Conservation (phyloP, 805 yeast genomes). For the Candida ovalis region DNA sequence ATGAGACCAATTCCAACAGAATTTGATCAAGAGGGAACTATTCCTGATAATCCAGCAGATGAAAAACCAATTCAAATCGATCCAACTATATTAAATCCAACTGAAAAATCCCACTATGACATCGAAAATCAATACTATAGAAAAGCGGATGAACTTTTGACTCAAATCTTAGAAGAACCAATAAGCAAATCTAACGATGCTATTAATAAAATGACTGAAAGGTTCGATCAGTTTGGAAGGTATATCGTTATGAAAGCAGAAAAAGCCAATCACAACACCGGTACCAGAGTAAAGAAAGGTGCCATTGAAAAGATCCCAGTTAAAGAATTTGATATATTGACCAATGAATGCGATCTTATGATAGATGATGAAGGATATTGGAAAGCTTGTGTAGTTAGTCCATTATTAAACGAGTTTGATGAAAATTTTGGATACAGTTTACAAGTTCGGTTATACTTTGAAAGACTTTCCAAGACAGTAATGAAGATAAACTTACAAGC, state of each 20-base stretch:
- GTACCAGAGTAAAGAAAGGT: neutral
- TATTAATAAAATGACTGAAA: slow-evolving; percentile 21
- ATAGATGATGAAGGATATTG: neutral
- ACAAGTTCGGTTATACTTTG: slow-evolving; percentile 21
- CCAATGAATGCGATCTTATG: neutral
- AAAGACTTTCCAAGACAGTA: slow-evolving; percentile 22
- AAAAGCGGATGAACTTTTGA: slow-evolving; percentile 59
- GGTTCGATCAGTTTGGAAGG: slow-evolving; percentile 9
- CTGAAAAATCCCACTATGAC: slow-evolving; percentile 33
- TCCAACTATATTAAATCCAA: slow-evolving; percentile 16
- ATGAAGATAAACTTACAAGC: slow-evolving; percentile 50
- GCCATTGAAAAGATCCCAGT: neutral
- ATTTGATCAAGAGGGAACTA: slow-evolving; percentile 27
- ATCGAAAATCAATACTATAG: slow-evolving; percentile 52
- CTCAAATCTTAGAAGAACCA: slow-evolving; percentile 43
- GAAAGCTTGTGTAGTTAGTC: neutral
- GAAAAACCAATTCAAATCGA: slow-evolving; percentile 24
- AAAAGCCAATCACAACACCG: neutral
- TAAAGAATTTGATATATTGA: neutral
- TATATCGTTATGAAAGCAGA: slow-evolving; percentile 4
- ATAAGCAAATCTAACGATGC: slow-evolving; percentile 33
- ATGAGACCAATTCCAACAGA: slow-evolving; percentile 30
- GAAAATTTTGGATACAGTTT: slow-evolving; percentile 16
- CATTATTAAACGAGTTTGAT: slow-evolving; percentile 1
- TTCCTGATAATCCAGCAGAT: slow-evolving; percentile 13